Evolutionary conservation across 441 rosid species (phyloP), one percentile per base, ranked within the genome.

Genomic region (Erysimum pusillum): DNA sequence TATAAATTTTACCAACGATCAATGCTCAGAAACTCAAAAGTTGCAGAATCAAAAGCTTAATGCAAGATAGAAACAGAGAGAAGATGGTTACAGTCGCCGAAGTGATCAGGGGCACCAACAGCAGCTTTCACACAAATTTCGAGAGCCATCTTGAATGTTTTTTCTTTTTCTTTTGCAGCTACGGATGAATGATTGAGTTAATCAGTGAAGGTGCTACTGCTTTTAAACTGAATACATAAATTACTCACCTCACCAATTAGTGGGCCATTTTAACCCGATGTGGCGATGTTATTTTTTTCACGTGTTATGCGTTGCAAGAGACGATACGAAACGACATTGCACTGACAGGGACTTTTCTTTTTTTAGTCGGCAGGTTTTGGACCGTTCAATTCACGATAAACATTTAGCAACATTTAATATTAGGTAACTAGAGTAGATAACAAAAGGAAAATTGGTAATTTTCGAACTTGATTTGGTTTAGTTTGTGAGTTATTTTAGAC

Each of bases 81-180:
- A 7, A 39, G 78, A 60, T 32, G 7, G 10, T 48, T 88, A 94
- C 98, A 96, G 83, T 93, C 99, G 71, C 97, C 98, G 13, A 88
- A 85, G 71, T 53, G 44, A 63, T 87, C 85, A 48, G 93, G 92
- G 8, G 90, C 96, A 49, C 93, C 97, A 36, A 69, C 56, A n/a
- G 96, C 97, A 22, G 93, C 98, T 83, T 96, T 93, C 57, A 87
- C 98, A 67, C 92, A 87, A 65, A 96, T 69, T 87, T 96, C 97
- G 69, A 91, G 49, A 72, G 88, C 84, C 99, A 95, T 92, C 69
- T 71, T 4, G 6, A 10, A 28, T 28, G 31, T 28, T 28, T 28
- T 28, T 25, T 36, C 15, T 25, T 13, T 14, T 34, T 31, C 4
- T 4, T 18, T 51, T 42, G 69, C n/a, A 52, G 46, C 4, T 36